A percentile compares a stretch with the other conserved stretches of the same genome.
phyloP scores from a whole-genome alignment of 345 rosid genomes.

The Erodium maritimum region DNA sequence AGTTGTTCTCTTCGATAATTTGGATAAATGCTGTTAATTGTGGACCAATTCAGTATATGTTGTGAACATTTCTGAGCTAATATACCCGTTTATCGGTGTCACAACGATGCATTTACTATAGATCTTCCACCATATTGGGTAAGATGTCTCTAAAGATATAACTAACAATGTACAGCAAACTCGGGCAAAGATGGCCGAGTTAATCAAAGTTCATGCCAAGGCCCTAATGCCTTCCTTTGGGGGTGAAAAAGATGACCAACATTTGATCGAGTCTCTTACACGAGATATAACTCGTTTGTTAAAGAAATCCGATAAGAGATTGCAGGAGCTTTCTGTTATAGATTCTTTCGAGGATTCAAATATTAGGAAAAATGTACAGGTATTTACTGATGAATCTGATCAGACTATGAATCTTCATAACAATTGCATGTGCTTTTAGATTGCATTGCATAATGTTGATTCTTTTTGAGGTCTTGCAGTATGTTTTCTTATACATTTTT shows the following conservation, averaged over 20 bases:
- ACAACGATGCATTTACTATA: constrained; percentile 61
- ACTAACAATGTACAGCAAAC: constrained; percentile 68
- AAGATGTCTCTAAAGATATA: constrained; percentile 88
- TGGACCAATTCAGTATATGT: background rate
- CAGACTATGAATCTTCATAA: background rate
- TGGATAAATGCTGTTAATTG: background rate
- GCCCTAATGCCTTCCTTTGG: constrained; percentile 99
- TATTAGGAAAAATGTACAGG: constrained; percentile 95
- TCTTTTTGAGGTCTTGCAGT: background rate
- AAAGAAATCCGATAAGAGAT: constrained; percentile 73
- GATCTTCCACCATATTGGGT: constrained; percentile 98
- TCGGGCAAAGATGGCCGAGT: constrained; percentile 55
- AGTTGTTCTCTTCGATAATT: constrained; percentile 2
- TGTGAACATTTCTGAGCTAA: background rate
- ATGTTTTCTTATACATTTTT: too few species aligned
- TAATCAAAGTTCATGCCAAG: constrained; percentile 85
- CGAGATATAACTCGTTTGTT: constrained; percentile 63
- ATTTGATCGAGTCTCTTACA: constrained; percentile 67
- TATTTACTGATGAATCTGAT: constrained; percentile 11
- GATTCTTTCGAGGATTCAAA: constrained; percentile 89
- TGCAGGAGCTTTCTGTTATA: constrained; percentile 58
- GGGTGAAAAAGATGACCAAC: constrained; percentile 91
- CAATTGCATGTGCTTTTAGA: background rate
- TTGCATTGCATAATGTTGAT: background rate
- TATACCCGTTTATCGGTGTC: constrained; percentile 22